Conservation (phyloP, 108 stramenopile genomes). For the Skeletonema grethae region DNA sequence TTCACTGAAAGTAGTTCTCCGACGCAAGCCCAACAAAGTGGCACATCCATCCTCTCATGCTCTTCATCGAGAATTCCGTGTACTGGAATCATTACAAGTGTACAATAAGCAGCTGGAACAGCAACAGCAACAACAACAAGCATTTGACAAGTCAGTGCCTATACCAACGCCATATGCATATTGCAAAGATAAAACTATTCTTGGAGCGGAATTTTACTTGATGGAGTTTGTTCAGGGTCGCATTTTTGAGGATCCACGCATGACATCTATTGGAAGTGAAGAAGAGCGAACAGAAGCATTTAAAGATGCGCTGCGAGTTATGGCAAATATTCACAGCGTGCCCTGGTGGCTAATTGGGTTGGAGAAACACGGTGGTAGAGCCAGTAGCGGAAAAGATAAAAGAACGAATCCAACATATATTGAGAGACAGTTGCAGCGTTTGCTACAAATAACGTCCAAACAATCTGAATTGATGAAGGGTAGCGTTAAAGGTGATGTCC, state of each 20-base stretch:
- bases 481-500: constrained; percentile 11
- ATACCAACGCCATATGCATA: constrained; percentile 82
- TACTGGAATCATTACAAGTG: constrained; percentile 68
- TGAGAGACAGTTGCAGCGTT: constrained; percentile 75
- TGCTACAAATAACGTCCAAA: constrained; percentile 65
- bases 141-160: constrained; percentile 65
- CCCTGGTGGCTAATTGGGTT: constrained; percentile 65
- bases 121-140: background rate
- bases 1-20: constrained; percentile 62
- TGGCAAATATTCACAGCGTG: constrained; percentile 79
- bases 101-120: constrained; percentile 53
- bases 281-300: constrained; percentile 71
- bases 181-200: constrained; percentile 74
- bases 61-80: constrained; percentile 93
- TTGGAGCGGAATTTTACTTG: constrained; percentile 96
- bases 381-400: background rate
- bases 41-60: constrained; percentile 94
- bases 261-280: constrained; percentile 57
- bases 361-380: constrained; percentile 67
- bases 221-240: constrained; percentile 94
- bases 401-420: constrained; percentile 38
- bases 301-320: constrained; percentile 67
- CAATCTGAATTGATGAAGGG: constrained; percentile 63
- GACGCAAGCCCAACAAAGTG: constrained; percentile 83
- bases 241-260: constrained; percentile 89